phyloP scores from a whole-genome alignment of 495 filamentous ascomycete genomes.

The Podospora fimiseda region DNA sequence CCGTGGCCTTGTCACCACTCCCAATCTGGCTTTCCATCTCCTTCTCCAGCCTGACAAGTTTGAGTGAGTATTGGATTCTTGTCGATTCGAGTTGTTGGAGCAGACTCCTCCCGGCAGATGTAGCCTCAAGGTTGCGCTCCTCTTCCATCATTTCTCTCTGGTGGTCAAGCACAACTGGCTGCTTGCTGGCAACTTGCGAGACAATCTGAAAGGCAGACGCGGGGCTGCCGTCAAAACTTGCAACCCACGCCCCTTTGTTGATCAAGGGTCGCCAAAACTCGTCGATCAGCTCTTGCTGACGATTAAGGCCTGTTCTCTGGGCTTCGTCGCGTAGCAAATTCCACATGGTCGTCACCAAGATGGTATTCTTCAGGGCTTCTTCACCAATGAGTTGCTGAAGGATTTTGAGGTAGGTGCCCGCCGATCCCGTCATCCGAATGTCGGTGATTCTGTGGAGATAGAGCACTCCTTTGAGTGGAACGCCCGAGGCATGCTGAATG shows the following conservation, averaged over 20 bases:
- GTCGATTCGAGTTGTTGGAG: not conserved
- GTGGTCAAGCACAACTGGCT: not conserved
- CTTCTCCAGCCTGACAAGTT: not conserved
- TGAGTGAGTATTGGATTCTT: not conserved
- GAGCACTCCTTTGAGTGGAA: conserved; percentile 30
- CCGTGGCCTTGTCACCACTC: not conserved
- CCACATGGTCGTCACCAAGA: conserved; percentile 41
- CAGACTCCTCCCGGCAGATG: not conserved
- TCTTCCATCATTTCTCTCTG: not conserved
- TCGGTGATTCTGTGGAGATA: conserved; percentile 39
- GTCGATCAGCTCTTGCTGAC: conserved; percentile 26
- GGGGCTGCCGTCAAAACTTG: not conserved
- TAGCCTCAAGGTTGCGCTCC: not conserved
- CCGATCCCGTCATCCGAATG: conserved; percentile 26
- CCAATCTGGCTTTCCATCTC: not conserved
- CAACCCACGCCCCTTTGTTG: not conserved
- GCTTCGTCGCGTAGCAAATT: conserved; percentile 13
- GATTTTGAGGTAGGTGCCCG: conserved; percentile 23
- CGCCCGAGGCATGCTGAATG: conserved; percentile 20
- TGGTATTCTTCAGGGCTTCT: conserved; percentile 21
- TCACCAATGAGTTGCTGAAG: conserved; percentile 33
- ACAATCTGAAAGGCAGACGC: not conserved
- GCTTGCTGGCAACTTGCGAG: not conserved
- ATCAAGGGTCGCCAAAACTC: conserved; percentile 23
- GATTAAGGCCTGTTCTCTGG: conserved; percentile 4